Evolutionary conservation across 73 alveolate species (phyloP).

Genomic region (Urostyla sp.): DNA sequence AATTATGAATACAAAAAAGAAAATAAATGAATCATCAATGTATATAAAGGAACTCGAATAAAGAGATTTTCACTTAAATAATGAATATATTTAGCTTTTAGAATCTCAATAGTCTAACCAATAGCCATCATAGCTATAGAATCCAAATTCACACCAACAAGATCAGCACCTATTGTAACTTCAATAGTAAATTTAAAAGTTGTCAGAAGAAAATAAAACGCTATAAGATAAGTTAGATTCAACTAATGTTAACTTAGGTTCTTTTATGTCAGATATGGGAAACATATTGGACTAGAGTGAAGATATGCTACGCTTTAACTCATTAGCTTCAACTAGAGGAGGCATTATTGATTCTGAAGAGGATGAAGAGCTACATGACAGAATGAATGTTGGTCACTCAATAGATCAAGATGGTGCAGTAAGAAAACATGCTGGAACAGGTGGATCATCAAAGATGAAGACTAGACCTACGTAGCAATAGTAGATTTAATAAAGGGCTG

Average conservation of each 20-base stretch:
- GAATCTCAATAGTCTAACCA: slow-evolving; percentile 19
- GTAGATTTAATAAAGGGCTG: not conserved
- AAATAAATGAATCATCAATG: not conserved
- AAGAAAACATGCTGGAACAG: slow-evolving; percentile 74
- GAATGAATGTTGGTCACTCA: not conserved
- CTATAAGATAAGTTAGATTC: slow-evolving; percentile 37
- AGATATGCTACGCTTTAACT: not conserved
- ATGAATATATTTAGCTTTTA: slow-evolving; percentile 23
- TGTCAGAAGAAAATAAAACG: slow-evolving; percentile 40
- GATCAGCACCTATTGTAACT: slow-evolving; percentile 12
- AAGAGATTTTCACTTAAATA: slow-evolving; percentile 25
- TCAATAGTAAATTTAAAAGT: not conserved
- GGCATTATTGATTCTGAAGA: slow-evolving; percentile 32
- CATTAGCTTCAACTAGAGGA: slow-evolving; percentile 2
- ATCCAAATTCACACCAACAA: not conserved
- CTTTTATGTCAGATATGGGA: slow-evolving; percentile 57
- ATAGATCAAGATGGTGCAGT: slow-evolving; percentile 44
- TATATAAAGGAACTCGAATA: slow-evolving; percentile 39
- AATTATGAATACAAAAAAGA: slow-evolving; percentile 6
- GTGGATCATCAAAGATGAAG: slow-evolving; percentile 71
- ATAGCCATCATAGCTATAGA: slow-evolving; percentile 9
- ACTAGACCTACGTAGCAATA: slow-evolving; percentile 49
- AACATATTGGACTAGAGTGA: slow-evolving; percentile 47
- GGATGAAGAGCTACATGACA: slow-evolving; percentile 47
- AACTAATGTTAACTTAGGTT: slow-evolving; percentile 20